These are phyloP conservation scores for Salvia hispanica DNA, from an alignment of 257 asterid genomes.

Conservation along the genomic window DNA sequence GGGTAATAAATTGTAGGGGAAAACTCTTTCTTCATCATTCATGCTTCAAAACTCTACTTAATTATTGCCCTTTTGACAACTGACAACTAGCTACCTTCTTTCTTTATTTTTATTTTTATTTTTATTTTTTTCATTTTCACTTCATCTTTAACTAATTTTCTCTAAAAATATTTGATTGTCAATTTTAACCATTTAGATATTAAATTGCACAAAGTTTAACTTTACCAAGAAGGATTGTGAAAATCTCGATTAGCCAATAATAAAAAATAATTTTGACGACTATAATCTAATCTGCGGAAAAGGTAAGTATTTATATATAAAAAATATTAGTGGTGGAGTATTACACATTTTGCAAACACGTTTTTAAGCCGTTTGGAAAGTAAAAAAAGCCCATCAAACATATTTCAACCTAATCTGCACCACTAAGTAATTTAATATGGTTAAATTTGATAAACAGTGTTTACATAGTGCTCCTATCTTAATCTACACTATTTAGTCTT, in stretches of 20 bases:
- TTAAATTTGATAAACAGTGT: slow-evolving; percentile 14
- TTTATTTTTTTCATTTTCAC: neutral
- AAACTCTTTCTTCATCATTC: neutral
- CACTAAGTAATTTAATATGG: slow-evolving; percentile 27
- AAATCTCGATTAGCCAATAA: slow-evolving; percentile 55
- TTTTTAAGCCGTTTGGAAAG: slow-evolving; percentile 33
- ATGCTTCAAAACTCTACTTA: slow-evolving; percentile 11
- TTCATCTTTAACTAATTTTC: too few species aligned
- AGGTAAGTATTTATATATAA: slow-evolving; percentile 12
- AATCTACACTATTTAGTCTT: slow-evolving; percentile 1
- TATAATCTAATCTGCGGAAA: slow-evolving; percentile 29
- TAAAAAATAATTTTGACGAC: slow-evolving; percentile 20
- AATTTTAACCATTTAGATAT: too few species aligned
- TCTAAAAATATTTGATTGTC: too few species aligned
- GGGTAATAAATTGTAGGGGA: neutral
- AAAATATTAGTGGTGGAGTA: slow-evolving; percentile 35
- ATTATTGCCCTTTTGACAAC: slow-evolving; percentile 21
- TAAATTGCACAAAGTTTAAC: too few species aligned
- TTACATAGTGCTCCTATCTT: slow-evolving; percentile 6
- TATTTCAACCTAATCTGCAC: slow-evolving; percentile 29
- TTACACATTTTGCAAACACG: slow-evolving; percentile 29
- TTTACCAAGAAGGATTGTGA: slow-evolving; percentile 38
- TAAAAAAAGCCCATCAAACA: slow-evolving; percentile 18
- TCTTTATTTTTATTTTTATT: slow-evolving; percentile 6
- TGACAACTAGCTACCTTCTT: slow-evolving; percentile 20